Evolutionary conservation across 805 yeast genomes (phyloP).

Genomic region (Teunomyces atbi): DNA sequence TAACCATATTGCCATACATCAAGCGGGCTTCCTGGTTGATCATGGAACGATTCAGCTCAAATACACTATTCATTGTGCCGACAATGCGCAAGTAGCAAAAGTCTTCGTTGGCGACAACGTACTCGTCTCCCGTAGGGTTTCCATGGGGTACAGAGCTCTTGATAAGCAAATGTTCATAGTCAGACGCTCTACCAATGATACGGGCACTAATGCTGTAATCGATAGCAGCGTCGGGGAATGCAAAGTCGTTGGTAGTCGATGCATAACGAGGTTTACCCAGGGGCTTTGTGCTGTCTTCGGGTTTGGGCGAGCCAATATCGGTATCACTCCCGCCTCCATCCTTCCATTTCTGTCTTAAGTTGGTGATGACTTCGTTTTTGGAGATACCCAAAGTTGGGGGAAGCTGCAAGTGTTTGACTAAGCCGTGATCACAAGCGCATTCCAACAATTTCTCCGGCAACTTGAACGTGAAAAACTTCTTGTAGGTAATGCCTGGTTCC

Average conservation of each 20-base stretch:
- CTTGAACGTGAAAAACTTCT: conserved; percentile 40
- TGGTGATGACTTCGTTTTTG: conserved; percentile 25
- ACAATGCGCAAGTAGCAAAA: conserved; percentile 24
- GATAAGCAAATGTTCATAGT: conserved; percentile 19
- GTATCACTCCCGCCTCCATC: conserved; percentile 8
- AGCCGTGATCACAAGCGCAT: conserved; percentile 33
- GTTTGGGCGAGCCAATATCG: conserved; percentile 7
- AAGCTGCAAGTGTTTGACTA: conserved; percentile 36
- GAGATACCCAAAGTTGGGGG: conserved; percentile 37
- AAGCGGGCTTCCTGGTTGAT: conserved; percentile 33
- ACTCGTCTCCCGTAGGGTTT: conserved; percentile 22
- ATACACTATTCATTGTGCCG: conserved; percentile 21
- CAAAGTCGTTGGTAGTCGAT: conserved; percentile 25
- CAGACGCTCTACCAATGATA: conserved; percentile 36
- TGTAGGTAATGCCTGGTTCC: conserved; percentile 32
- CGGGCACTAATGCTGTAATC: conserved; percentile 36
- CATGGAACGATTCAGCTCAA: conserved; percentile 29
- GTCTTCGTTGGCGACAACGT: conserved; percentile 30
- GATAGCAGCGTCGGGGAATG: conserved; percentile 28
- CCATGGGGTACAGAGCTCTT: conserved; percentile 13
- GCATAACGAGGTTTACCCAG: conserved; percentile 13
- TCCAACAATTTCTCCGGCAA: conserved; percentile 38
- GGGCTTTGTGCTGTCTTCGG: conserved; percentile 7
- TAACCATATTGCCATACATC: conserved; percentile 27
- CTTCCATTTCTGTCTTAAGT: conserved; percentile 25